Conservation (phyloP, 2,329 filamentous ascomycete genomes). For the Paracamarosporium sp. region DNA sequence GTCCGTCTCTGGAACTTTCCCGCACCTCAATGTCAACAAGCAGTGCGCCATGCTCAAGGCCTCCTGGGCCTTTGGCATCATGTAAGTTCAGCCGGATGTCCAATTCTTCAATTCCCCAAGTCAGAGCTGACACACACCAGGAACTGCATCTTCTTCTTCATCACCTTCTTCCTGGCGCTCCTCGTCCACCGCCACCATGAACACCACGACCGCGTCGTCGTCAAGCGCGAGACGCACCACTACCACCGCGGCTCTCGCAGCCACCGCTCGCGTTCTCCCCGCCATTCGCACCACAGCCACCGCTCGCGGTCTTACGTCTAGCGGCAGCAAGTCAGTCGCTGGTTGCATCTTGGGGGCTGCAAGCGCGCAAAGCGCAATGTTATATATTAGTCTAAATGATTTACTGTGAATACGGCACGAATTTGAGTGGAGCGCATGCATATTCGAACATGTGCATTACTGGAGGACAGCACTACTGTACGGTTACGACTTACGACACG, state of each 20-base stretch:
- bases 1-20: slow-evolving; percentile 59
- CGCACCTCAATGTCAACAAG: slow-evolving; percentile 69
- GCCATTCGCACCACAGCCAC: slow-evolving; percentile 47
- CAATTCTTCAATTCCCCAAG: background rate
- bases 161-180: slow-evolving; percentile 65
- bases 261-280: slow-evolving; percentile 47
- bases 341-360: background rate
- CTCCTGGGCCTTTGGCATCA: slow-evolving; percentile 86
- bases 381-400: no score
- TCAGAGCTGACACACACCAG: slow-evolving; percentile 15
- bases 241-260: slow-evolving; percentile 51
- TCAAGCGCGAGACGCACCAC: slow-evolving; percentile 59
- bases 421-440: background rate
- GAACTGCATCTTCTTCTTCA: slow-evolving; percentile 48
- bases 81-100: slow-evolving; percentile 57
- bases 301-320: slow-evolving; percentile 43
- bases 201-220: slow-evolving; percentile 56
- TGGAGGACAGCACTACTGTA: background rate
- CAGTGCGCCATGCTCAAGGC: slow-evolving; percentile 93
- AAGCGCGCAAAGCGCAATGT: background rate
- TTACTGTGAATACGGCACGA: background rate
- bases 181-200: slow-evolving; percentile 56
- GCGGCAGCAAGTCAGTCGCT: background rate
- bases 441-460: background rate
- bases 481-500: slow-evolving; percentile 5